Percentiles rank a stretch among this genome's conserved stretches.
phyloP scores from a whole-genome alignment of 2,329 filamentous ascomycete species.

The Sporothrix inflata region DNA sequence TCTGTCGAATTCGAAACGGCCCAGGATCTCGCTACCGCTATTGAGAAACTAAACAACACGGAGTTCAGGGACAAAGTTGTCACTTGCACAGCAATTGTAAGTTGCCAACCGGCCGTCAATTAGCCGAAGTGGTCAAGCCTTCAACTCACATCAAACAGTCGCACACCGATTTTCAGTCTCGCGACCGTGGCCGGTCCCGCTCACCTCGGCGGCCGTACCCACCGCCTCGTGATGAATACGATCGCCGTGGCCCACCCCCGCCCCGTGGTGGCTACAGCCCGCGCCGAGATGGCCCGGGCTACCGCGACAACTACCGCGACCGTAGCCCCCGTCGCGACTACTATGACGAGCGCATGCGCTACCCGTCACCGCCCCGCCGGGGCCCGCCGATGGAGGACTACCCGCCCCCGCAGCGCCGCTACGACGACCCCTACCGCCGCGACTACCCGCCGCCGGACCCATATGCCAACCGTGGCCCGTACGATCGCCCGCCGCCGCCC shows the following conservation, averaged over 20 bases:
- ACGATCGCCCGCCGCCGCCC: slow-evolving; percentile 57
- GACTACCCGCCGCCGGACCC: slow-evolving; percentile 69
- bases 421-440: slow-evolving; percentile 77
- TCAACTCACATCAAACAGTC: slow-evolving; percentile 54
- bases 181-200: slow-evolving; percentile 78
- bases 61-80: slow-evolving; percentile 93
- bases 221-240: slow-evolving; percentile 76
- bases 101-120: slow-evolving; percentile 39
- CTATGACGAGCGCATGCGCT: slow-evolving; percentile 80
- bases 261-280: slow-evolving; percentile 73
- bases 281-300: slow-evolving; percentile 58
- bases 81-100: slow-evolving; percentile 84
- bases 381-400: slow-evolving; percentile 78
- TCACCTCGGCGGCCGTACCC: slow-evolving; percentile 73
- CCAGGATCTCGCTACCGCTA: slow-evolving; percentile 83
- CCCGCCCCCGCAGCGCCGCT: slow-evolving; percentile 65
- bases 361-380: slow-evolving; percentile 80
- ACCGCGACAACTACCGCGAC: slow-evolving; percentile 80
- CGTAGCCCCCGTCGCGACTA: slow-evolving; percentile 85
- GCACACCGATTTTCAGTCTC: slow-evolving; percentile 73
- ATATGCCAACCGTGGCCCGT: slow-evolving; percentile 60
- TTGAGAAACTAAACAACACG: slow-evolving; percentile 90
- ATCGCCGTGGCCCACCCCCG: slow-evolving; percentile 74
- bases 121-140: slow-evolving; percentile 31
- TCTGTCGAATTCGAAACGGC: slow-evolving; percentile 98